Evolutionary conservation across 192 early-diverging fungal genomes (phyloP).

Genomic region (Coemansia sp.): DNA sequence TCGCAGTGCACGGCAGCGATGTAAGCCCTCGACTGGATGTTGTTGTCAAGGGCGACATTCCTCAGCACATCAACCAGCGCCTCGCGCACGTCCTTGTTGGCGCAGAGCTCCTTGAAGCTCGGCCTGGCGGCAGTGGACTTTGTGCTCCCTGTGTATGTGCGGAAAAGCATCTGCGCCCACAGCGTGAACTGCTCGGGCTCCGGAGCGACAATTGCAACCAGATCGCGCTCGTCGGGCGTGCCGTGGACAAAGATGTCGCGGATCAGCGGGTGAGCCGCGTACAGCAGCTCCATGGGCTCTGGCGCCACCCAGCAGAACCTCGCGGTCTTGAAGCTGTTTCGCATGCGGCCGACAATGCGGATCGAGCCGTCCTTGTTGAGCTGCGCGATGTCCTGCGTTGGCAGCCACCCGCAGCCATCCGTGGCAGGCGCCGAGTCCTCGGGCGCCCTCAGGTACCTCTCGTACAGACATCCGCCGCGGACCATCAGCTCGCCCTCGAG

Average conservation of each 20-base stretch:
- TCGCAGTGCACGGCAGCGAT: constrained; percentile 69
- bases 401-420: constrained; percentile 74
- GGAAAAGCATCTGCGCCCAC: constrained; percentile 60
- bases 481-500: constrained; percentile 89
- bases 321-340: constrained; percentile 80
- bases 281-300: constrained; percentile 82
- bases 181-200: constrained; percentile 62
- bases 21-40: constrained; percentile 77
- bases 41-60: constrained; percentile 56
- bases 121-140: constrained; percentile 6
- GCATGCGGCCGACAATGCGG: constrained; percentile 80
- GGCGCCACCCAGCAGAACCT: constrained; percentile 93
- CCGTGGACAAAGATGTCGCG: constrained; percentile 92
- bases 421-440: constrained; percentile 77
- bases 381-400: constrained; percentile 85
- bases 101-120: constrained; percentile 55
- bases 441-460: constrained; percentile 77
- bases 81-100: constrained; percentile 52
- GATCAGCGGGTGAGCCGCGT: constrained; percentile 73
- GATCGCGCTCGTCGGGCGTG: constrained; percentile 76
- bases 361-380: constrained; percentile 75
- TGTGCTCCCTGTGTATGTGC: neutral
- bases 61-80: constrained; percentile 61
- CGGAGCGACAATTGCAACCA: constrained; percentile 89
- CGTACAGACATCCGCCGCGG: constrained; percentile 69